Evolutionary conservation across 495 filamentous ascomycete genomes (phyloP).

Genomic region (Penicillium samsonianum): DNA sequence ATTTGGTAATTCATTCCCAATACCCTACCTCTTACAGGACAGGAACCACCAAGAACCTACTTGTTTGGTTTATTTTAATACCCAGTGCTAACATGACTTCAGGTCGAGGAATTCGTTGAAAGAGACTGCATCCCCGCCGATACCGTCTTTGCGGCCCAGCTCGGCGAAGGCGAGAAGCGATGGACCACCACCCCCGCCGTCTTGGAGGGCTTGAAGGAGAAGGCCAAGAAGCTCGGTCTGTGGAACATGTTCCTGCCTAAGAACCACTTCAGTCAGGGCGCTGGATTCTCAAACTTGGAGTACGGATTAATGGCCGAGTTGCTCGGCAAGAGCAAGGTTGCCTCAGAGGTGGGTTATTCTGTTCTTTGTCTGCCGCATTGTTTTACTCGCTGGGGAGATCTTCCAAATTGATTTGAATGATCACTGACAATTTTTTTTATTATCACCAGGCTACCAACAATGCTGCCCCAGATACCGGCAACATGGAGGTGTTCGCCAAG

Average conservation of each 20-base stretch:
- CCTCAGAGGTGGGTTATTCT: slow-evolving; percentile 61
- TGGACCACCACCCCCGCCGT: slow-evolving; percentile 77
- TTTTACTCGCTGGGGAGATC: not conserved
- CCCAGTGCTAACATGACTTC: slow-evolving; percentile 13
- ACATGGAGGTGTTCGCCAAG: slow-evolving; percentile 95
- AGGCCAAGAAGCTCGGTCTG: slow-evolving; percentile 79
- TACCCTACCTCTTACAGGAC: not conserved
- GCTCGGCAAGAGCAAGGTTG: slow-evolving; percentile 75
- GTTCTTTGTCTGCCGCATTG: slow-evolving; percentile 2
- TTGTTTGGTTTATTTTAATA: not conserved
- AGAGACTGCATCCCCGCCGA: slow-evolving; percentile 92
- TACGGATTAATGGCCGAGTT: slow-evolving; percentile 93
- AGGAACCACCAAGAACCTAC: too few relatives aligned
- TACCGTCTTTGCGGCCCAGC: slow-evolving; percentile 71
- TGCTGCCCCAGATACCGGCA: slow-evolving; percentile 88
- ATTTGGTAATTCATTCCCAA: slow-evolving; percentile 48
- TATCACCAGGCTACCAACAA: slow-evolving; percentile 75
- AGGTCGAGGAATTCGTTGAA: slow-evolving; percentile 95
- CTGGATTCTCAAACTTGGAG: slow-evolving; percentile 87
- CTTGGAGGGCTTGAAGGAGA: slow-evolving; percentile 84
- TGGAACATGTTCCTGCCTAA: slow-evolving; percentile 99
- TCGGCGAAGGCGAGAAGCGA: slow-evolving; percentile 71
- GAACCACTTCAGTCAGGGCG: slow-evolving; percentile 91
- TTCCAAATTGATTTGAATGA: not conserved
- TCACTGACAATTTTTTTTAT: slow-evolving; percentile 1